phyloP scores from a whole-genome alignment of 2,329 filamentous ascomycete species.

The Fusarium sacchari region DNA sequence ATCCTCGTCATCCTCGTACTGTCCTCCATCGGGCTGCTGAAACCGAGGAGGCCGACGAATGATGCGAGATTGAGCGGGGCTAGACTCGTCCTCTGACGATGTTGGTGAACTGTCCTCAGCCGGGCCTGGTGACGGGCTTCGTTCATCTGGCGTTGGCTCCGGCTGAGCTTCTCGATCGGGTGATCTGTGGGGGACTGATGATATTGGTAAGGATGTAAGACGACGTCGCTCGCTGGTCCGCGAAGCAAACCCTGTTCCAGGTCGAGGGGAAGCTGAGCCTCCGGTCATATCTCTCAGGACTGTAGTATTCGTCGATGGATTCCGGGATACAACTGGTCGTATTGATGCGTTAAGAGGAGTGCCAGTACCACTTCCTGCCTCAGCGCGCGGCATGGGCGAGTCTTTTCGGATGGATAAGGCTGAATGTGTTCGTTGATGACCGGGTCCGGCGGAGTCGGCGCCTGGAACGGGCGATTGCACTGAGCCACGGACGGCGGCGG shows the following conservation, averaged over 20 bases:
- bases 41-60: constrained; percentile 68
- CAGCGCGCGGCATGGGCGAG: constrained; percentile 61
- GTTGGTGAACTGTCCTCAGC: constrained; percentile 51
- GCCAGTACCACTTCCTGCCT: constrained; percentile 54
- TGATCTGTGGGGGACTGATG: constrained; percentile 40
- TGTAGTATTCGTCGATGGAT: constrained; percentile 58
- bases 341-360: constrained; percentile 56
- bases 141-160: constrained; percentile 36
- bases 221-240: constrained; percentile 50
- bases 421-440: constrained; percentile 59
- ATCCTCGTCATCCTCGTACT: constrained; percentile 63
- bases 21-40: constrained; percentile 50
- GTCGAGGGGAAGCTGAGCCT: constrained; percentile 47
- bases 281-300: constrained; percentile 50
- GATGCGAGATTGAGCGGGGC: constrained; percentile 67
- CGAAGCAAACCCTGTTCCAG: constrained; percentile 28
- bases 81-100: constrained; percentile 61
- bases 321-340: constrained; percentile 59
- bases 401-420: constrained; percentile 68
- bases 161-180: constrained; percentile 31
- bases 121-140: constrained; percentile 48
- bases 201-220: constrained; percentile 58
- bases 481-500: constrained; percentile 65
- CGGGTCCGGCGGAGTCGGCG: constrained; percentile 53
- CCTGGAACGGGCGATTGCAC: constrained; percentile 67